phyloP scores from a whole-genome alignment of 202 grass and related monocot genomes.

The Schoenoplectus tabernaemontani region DNA sequence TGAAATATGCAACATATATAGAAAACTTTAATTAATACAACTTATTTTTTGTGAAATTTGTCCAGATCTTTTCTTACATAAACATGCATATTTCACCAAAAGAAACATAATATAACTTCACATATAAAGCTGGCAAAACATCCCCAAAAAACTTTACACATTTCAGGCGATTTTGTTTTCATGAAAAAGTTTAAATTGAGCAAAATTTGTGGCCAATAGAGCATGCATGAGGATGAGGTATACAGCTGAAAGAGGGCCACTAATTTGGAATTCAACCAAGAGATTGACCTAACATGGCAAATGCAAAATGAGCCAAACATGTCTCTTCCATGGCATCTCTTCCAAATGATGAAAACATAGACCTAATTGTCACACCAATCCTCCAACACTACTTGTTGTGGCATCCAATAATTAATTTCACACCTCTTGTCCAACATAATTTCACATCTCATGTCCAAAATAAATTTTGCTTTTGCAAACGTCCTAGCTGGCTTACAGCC shows the following conservation, averaged over 20 bases:
- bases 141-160: background rate
- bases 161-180: background rate
- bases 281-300: conserved; percentile 19
- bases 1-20: no score
- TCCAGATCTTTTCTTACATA: background rate
- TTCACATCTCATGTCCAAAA: background rate
- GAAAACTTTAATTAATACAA: no score
- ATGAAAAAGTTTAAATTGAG: background rate
- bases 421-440: background rate
- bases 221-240: background rate
- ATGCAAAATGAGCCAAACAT: conserved; percentile 23
- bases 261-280: background rate
- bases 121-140: background rate
- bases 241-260: background rate
- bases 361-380: conserved; percentile 12
- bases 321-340: conserved; percentile 25
- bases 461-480: background rate
- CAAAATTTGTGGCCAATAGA: background rate
- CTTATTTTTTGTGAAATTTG: no score
- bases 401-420: conserved; percentile 12
- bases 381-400: conserved; percentile 22
- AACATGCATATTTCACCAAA: background rate
- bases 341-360: conserved; percentile 27
- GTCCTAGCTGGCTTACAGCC: background rate
- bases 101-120: background rate